Percentiles rank a stretch among this genome's conserved stretches.
Conservation (phyloP, 2,329 filamentous ascomycete genomes). For the Penicillium thymicola region DNA sequence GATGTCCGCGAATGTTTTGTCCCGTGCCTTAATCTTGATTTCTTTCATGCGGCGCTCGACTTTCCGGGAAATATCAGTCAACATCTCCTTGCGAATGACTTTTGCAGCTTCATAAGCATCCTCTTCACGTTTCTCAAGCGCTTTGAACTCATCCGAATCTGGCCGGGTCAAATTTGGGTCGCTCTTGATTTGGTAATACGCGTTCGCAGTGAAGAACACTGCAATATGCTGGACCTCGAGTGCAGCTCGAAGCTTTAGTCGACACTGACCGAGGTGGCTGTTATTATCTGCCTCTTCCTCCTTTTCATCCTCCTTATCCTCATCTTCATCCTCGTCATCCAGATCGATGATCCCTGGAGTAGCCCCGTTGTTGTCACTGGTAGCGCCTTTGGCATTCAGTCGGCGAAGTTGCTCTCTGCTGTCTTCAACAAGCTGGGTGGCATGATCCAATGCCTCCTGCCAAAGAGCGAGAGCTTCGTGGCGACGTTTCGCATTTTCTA, state of each 20-base stretch:
- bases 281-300: constrained; percentile 41
- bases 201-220: constrained; percentile 80
- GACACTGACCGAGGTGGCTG: constrained; percentile 54
- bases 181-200: constrained; percentile 77
- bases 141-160: constrained; percentile 63
- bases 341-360: constrained; percentile 6
- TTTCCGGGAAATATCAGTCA: constrained; percentile 58
- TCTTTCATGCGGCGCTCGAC: constrained; percentile 62
- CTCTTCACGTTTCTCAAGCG: constrained; percentile 67
- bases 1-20: constrained; percentile 60
- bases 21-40: constrained; percentile 53
- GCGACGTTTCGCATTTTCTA: constrained; percentile 69
- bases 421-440: constrained; percentile 52
- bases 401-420: constrained; percentile 60
- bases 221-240: constrained; percentile 79
- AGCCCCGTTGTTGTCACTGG: constrained; percentile 20
- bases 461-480: constrained; percentile 69
- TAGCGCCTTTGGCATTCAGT: constrained; percentile 25
- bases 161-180: constrained; percentile 62
- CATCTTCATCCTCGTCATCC: constrained; percentile 38
- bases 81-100: constrained; percentile 69
- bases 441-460: constrained; percentile 54
- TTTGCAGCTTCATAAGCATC: constrained; percentile 77
- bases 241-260: constrained; percentile 66
- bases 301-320: constrained; percentile 39